Conservation (phyloP, 2,329 filamentous ascomycete species). For the Aspergillus sp. region DNA sequence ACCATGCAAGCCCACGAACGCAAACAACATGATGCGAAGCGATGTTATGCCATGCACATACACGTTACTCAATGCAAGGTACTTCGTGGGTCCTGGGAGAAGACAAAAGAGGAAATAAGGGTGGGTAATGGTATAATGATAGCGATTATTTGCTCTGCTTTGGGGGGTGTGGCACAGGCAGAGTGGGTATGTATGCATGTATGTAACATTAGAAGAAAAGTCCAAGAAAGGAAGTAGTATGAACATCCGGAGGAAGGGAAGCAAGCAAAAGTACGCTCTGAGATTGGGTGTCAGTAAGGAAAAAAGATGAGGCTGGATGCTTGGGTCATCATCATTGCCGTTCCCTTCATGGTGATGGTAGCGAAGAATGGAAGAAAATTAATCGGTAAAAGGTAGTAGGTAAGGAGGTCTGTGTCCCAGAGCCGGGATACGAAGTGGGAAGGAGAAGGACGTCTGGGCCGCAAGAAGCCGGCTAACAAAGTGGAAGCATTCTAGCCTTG, state of each 20-base stretch:
- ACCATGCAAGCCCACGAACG: neutral
- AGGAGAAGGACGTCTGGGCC: neutral
- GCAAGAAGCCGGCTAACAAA: neutral
- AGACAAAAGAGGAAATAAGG: too few relatives aligned
- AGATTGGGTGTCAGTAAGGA: conserved; percentile 14
- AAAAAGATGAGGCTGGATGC: conserved; percentile 18
- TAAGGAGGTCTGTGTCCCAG: neutral
- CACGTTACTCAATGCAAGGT: neutral
- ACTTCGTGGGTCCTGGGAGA: neutral
- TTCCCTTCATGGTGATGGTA: neutral
- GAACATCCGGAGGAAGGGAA: neutral
- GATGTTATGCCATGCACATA: neutral
- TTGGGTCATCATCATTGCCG: conserved; percentile 11
- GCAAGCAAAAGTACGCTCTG: neutral
- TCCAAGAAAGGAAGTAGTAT: neutral
- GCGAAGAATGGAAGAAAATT: neutral
- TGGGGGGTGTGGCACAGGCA: too few relatives aligned
- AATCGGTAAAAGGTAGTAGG: neutral
- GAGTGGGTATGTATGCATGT: neutral
- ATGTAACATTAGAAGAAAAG: neutral
- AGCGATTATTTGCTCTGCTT: neutral
- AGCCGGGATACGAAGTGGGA: neutral
- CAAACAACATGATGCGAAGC: neutral
- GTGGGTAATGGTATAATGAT: neutral
- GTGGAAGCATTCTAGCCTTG: neutral